These are phyloP conservation scores for Aspergillus leporis DNA, from an alignment of 495 filamentous ascomycete genomes.

Conservation along the genomic window DNA sequence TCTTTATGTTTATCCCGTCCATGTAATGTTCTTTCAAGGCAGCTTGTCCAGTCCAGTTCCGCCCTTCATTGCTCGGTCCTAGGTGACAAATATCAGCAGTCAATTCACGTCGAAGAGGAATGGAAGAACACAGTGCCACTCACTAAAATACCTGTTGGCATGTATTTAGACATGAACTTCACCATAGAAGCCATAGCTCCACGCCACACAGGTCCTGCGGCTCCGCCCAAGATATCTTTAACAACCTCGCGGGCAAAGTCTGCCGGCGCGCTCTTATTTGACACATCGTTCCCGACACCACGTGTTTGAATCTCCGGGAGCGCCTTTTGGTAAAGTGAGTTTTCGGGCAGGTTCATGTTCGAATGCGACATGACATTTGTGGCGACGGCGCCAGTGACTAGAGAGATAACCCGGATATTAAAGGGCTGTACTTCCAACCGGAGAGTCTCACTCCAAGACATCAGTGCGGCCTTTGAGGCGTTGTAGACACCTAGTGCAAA, in stretches of 20 bases:
- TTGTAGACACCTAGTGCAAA: conserved; percentile 23
- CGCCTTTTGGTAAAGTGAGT: conserved; percentile 11
- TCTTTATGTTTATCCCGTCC: too few species aligned
- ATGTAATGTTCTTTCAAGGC: background rate
- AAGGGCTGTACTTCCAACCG: conserved; percentile 34
- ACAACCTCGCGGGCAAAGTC: conserved; percentile 14
- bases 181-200: conserved; percentile 2
- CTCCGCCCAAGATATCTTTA: conserved; percentile 11
- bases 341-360: conserved; percentile 2
- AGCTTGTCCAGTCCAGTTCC: background rate
- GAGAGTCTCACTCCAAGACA: conserved; percentile 25
- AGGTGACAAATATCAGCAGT: background rate
- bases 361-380: conserved; percentile 13
- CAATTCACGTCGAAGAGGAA: background rate
- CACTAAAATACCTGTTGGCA: background rate
- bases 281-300: conserved; percentile 3
- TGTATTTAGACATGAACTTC: background rate
- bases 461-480: conserved; percentile 31
- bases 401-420: conserved; percentile 38
- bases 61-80: background rate
- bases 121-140: background rate
- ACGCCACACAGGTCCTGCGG: conserved; percentile 7
- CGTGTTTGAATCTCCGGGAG: background rate
- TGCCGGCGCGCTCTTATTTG: background rate
- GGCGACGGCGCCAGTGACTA: conserved; percentile 29